A percentile compares a stretch with the other conserved stretches of the same genome.
phyloP scores from a whole-genome alignment of 2,329 filamentous ascomycete genomes.

The Pleoardoris graminearum region DNA sequence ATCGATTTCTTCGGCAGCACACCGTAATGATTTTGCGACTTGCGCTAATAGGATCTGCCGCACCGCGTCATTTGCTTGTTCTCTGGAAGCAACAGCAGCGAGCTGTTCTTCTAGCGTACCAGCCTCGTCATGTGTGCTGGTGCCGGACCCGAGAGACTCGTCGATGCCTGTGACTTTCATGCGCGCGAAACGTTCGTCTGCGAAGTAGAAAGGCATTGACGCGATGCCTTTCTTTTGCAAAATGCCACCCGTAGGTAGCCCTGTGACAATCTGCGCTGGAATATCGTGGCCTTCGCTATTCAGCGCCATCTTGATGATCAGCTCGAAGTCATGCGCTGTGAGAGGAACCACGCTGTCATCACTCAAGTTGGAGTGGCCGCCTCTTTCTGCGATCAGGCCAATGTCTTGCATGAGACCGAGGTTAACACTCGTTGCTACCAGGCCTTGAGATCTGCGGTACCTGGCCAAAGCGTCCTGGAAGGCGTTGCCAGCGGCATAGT shows the following conservation, averaged over 20 bases:
- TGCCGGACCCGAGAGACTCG: background rate
- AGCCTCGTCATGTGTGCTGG: background rate
- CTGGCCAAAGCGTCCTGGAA: conserved; percentile 29
- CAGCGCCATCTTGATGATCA: background rate
- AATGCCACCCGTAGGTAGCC: background rate
- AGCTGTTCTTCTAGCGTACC: background rate
- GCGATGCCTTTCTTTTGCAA: background rate
- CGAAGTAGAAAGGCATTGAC: background rate
- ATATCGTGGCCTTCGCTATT: background rate
- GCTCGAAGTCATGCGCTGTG: background rate
- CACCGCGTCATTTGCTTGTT: conserved; percentile 15
- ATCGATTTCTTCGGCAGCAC: conserved; percentile 27
- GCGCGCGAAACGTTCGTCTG: background rate
- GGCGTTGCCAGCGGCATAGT: conserved; percentile 30
- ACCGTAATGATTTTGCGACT: conserved; percentile 14
- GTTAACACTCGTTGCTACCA: conserved; percentile 20
- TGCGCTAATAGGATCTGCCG: conserved; percentile 12
- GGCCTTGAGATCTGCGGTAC: conserved; percentile 20
- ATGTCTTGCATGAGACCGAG: conserved; percentile 21
- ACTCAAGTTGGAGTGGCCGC: background rate
- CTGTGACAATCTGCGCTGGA: background rate
- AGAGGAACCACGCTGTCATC: background rate
- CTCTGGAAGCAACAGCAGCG: background rate
- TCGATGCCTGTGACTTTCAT: background rate
- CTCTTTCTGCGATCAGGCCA: conserved; percentile 20